These are phyloP conservation scores for Herpetomonas muscarum DNA, from an alignment of 208 protist genomes.

Conservation along the genomic window DNA sequence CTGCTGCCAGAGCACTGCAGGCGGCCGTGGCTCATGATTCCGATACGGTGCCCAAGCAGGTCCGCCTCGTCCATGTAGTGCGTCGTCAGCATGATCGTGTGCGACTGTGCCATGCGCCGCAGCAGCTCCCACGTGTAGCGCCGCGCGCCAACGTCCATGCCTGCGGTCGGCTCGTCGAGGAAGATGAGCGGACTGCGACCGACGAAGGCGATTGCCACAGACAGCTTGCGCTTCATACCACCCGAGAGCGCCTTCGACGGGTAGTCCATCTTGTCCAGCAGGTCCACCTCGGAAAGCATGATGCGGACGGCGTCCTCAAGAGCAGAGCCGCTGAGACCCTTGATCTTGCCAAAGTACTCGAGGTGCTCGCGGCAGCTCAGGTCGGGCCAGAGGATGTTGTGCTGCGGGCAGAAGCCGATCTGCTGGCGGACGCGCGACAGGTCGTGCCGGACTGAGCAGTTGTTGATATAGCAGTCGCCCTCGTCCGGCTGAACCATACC, in stretches of 20 bases:
- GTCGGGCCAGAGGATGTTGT: constrained; percentile 49
- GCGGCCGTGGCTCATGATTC: constrained; percentile 66
- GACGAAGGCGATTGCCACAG: constrained; percentile 58
- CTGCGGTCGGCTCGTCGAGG: constrained; percentile 74
- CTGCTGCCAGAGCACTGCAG: constrained; percentile 40
- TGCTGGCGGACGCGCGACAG: constrained; percentile 38
- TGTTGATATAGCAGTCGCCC: constrained; percentile 58
- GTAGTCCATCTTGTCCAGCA: constrained; percentile 32
- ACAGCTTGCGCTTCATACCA: constrained; percentile 66
- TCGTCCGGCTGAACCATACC: constrained; percentile 36
- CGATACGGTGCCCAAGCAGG: constrained; percentile 76
- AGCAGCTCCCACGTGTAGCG: constrained; percentile 54
- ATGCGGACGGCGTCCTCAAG: constrained; percentile 22
- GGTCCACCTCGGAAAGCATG: constrained; percentile 29
- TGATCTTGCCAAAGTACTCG: constrained; percentile 84
- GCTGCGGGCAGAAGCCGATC: constrained; percentile 60
- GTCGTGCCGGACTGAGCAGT: constrained; percentile 32
- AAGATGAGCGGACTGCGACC: constrained; percentile 46
- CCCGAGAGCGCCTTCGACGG: constrained; percentile 24
- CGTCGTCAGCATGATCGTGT: constrained; percentile 59
- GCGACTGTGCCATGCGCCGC: constrained; percentile 10
- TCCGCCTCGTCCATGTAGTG: constrained; percentile 94
- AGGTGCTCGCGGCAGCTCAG: constrained; percentile 88
- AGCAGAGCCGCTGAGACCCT: constrained; percentile 39
- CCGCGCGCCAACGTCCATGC: constrained; percentile 65